Evolutionary conservation across 495 filamentous ascomycete genomes (phyloP).

Genomic region (Hyaloscypha bicolor): DNA sequence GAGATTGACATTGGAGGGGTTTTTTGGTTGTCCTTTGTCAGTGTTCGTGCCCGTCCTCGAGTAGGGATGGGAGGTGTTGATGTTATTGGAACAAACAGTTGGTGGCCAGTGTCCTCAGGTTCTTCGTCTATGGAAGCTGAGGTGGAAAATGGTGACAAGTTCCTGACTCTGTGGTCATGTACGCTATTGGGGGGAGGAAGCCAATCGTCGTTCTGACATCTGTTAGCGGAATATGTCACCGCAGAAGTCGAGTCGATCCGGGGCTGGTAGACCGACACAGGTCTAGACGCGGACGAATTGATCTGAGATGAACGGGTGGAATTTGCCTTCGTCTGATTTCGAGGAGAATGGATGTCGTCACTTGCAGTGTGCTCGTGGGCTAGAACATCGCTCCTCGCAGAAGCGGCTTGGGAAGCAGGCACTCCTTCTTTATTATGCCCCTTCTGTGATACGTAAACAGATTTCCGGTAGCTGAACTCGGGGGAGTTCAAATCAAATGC

Average conservation of each 20-base stretch:
- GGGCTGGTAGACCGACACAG: neutral
- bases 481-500: constrained; percentile 23
- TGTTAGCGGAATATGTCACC: constrained; percentile 7
- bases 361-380: constrained; percentile 4
- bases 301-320: neutral
- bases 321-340: neutral
- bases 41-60: constrained; percentile 10
- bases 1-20: neutral
- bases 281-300: neutral
- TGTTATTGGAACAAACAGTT: neutral
- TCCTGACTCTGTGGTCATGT: constrained; percentile 2
- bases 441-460: constrained; percentile 14
- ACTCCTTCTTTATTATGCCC: neutral
- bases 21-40: neutral
- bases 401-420: neutral
- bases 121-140: constrained; percentile 16
- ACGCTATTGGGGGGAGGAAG: constrained; percentile 4
- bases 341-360: constrained; percentile 10
- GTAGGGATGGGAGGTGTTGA: constrained; percentile 12
- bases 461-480: constrained; percentile 30
- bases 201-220: constrained; percentile 14
- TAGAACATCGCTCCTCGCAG: constrained; percentile 18
- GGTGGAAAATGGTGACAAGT: constrained; percentile 5
- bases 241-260: constrained; percentile 11
- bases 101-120: neutral